phyloP scores from a whole-genome alignment of 495 filamentous ascomycete species.

The Daldinia caldariorum region DNA sequence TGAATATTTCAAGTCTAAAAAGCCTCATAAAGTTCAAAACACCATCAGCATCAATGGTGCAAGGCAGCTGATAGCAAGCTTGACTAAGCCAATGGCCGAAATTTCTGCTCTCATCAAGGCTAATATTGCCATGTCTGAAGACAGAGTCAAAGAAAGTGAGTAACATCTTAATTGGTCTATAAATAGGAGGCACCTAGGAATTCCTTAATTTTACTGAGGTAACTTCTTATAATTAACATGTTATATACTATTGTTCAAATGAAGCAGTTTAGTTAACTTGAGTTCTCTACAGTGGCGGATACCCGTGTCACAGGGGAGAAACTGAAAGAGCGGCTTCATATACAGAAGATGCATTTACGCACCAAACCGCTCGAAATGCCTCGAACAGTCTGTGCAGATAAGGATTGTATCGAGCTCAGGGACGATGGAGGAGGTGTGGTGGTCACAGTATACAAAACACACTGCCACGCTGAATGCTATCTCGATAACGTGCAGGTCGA shows the following conservation, averaged over 20 bases:
- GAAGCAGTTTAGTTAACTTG: neutral
- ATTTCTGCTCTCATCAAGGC: neutral
- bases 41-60: constrained; percentile 7
- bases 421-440: neutral
- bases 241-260: neutral
- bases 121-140: neutral
- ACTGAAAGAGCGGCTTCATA: neutral
- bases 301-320: neutral
- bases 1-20: neutral
- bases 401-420: neutral
- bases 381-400: neutral
- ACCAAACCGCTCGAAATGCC: neutral
- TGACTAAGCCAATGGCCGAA: constrained; percentile 9
- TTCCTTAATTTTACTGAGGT: no score
- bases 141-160: neutral
- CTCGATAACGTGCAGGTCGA: neutral
- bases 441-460: neutral
- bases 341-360: neutral
- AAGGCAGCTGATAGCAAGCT: neutral
- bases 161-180: neutral
- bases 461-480: neutral
- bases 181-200: neutral
- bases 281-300: neutral
- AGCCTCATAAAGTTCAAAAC: constrained; percentile 7
- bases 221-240: neutral